Evolutionary conservation across 2,329 filamentous ascomycete genomes (phyloP), one percentile per base, ranked within the genome.

Genomic region (Ophiostoma australiae): DNA sequence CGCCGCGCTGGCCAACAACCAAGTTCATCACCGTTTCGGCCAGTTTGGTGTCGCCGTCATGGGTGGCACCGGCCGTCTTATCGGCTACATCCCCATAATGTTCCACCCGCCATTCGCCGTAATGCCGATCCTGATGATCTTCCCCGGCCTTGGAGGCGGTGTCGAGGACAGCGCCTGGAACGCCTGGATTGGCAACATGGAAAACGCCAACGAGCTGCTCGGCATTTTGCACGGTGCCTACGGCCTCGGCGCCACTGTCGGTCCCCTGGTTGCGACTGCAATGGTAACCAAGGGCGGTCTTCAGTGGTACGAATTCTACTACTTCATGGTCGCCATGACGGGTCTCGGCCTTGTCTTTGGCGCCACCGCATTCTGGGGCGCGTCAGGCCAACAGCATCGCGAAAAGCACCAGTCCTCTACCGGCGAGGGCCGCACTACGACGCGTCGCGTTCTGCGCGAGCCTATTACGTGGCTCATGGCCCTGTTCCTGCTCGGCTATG

Each of bases 251-350:
- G 91, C 89, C 0, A 89, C 90, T 0, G 81, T 93, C 15, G 83
- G 85, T 3, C 91, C 91, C 0, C 78, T 94, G 7, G 84, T 93
- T 72, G 90, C 91, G 1, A 93, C 91, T 0, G 85, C 86, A 4
- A 88, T 94, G 86, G 86, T 94, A 48, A 88, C 89, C 0, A 87
- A 87, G 74, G 87, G 81, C 0, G 74, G 80, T 4, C 76, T 90
- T 69, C 81, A 82, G 0, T 95, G 92, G 92, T 92, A 89, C 75
- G 82, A 82, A 13, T 94, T 90, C 78, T 94, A 92, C 79, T 93
- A 92, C 76, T 80, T 93, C 71, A 91, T 93, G 88, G 84, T 90
- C 63, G 87, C 80, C 13, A 78, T 86, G 67, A 84, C 87, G 0
- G 81, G 78, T 0, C 73, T 90, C 35, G 89, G 92, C 76, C 77